Conservation (phyloP, 2,329 filamentous ascomycete genomes). For the Parafenestella ontariensis region DNA sequence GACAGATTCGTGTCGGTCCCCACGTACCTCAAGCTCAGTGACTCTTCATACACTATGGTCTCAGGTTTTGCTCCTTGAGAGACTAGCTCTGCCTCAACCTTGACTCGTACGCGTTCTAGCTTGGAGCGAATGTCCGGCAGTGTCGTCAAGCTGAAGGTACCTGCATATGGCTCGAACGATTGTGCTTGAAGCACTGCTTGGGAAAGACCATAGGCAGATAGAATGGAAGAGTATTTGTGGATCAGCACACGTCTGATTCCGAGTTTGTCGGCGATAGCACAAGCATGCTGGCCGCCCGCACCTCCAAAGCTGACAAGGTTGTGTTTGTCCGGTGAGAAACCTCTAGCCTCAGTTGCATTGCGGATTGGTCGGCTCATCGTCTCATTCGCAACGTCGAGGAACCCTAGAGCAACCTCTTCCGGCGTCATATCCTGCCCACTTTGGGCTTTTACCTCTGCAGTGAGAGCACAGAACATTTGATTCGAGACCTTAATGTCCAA, state of each 20-base stretch:
- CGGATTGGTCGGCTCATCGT: slow-evolving; percentile 87
- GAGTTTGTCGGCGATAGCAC: slow-evolving; percentile 82
- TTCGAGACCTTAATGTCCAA: slow-evolving; percentile 73
- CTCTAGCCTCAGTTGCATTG: slow-evolving; percentile 85
- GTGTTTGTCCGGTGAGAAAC: slow-evolving; percentile 84
- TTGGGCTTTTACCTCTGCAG: slow-evolving; percentile 76
- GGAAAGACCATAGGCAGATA: slow-evolving; percentile 85
- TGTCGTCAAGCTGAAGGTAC: background rate
- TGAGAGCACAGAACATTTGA: slow-evolving; percentile 74
- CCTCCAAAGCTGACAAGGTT: slow-evolving; percentile 87
- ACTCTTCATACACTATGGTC: slow-evolving; percentile 78
- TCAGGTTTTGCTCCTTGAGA: slow-evolving; percentile 67
- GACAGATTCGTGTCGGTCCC: slow-evolving; percentile 87
- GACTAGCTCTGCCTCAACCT: background rate
- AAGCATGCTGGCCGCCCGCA: slow-evolving; percentile 85
- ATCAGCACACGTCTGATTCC: slow-evolving; percentile 82
- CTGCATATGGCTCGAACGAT: background rate
- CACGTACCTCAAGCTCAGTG: slow-evolving; percentile 88
- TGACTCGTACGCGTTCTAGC: background rate
- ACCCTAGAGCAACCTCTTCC: slow-evolving; percentile 81
- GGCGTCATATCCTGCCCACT: slow-evolving; percentile 57
- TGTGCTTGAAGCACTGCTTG: slow-evolving; percentile 60
- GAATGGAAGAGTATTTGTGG: slow-evolving; percentile 82
- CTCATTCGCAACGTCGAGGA: slow-evolving; percentile 84
- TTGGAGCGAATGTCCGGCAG: background rate